These are phyloP conservation scores for Williopsis jadinii DNA, from an alignment of 1,139 yeast species.

Conservation along the genomic window DNA sequence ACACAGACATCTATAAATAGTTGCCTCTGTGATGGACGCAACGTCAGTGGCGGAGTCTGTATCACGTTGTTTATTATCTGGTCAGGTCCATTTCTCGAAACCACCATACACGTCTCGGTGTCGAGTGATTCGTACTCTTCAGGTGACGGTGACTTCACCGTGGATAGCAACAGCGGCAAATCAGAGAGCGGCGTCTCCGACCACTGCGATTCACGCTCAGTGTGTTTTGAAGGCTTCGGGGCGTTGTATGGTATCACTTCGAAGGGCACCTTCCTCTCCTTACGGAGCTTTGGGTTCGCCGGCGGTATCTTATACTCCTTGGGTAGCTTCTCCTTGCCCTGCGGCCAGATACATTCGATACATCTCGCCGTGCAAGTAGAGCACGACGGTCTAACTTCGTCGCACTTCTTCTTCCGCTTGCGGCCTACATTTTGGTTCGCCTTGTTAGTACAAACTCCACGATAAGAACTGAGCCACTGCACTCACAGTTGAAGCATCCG, in stretches of 20 bases:
- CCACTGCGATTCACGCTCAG: too few species aligned
- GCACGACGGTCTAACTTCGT: conserved; percentile 9
- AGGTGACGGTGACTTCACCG: neutral
- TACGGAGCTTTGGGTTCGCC: conserved; percentile 12
- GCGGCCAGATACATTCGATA: conserved; percentile 37
- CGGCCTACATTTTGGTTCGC: conserved; percentile 21
- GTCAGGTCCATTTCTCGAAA: neutral
- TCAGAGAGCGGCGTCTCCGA: neutral
- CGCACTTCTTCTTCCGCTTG: conserved; percentile 13
- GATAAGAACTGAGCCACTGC: too few species aligned
- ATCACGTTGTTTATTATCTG: neutral
- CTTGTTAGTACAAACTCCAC: neutral
- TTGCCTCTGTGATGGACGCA: conserved; percentile 1
- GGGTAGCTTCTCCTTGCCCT: conserved; percentile 28
- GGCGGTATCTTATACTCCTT: conserved; percentile 18
- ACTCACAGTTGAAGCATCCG: too few species aligned
- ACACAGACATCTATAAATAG: conserved; percentile 27
- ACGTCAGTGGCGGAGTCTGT: too few species aligned
- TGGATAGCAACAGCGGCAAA: neutral
- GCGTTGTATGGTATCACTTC: neutral
- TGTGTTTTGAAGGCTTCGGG: too few species aligned
- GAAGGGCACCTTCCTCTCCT: conserved; percentile 1
- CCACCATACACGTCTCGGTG: neutral
- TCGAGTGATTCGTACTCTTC: neutral
- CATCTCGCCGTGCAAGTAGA: conserved; percentile 25